Conservation (phyloP, 2,329 filamentous ascomycete species). For the Rhinocladiella similis region DNA sequence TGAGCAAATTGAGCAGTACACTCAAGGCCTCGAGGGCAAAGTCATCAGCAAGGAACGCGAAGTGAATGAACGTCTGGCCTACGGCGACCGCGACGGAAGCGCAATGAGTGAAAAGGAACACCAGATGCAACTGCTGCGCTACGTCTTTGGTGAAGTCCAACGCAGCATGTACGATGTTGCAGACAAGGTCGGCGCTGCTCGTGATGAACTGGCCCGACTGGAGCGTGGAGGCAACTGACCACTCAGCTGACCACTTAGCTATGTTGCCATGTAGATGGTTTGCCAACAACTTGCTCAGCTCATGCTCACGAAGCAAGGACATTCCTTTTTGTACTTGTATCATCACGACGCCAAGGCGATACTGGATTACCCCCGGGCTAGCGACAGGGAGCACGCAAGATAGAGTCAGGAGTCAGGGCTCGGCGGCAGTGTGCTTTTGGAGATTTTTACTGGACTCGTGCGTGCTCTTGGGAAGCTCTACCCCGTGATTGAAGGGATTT, state of each 20-base stretch:
- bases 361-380: too few species aligned
- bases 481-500: too few species aligned
- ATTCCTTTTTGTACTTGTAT: too few species aligned
- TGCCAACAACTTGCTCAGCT: too few species aligned
- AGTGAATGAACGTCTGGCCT: constrained; percentile 61
- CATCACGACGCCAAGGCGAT: too few species aligned
- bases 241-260: neutral
- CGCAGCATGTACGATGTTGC: constrained; percentile 65
- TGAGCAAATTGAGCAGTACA: constrained; percentile 64
- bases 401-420: too few species aligned
- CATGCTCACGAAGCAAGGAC: neutral
- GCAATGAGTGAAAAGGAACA: constrained; percentile 44
- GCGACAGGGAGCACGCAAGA: too few species aligned
- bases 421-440: too few species aligned
- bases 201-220: constrained; percentile 56
- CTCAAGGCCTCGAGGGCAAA: constrained; percentile 63
- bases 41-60: constrained; percentile 32
- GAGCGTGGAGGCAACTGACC: constrained; percentile 5
- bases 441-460: too few species aligned
- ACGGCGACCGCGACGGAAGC: constrained; percentile 48
- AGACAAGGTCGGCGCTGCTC: constrained; percentile 57
- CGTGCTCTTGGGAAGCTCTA: too few species aligned
- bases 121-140: constrained; percentile 42
- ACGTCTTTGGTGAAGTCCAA: constrained; percentile 65
- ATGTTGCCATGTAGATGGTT: neutral